Percentiles rank a stretch among this genome's conserved stretches.
These are phyloP conservation scores for Atkinsonella texensis DNA, from an alignment of 2,329 filamentous ascomycete species.

Conservation along the genomic window DNA sequence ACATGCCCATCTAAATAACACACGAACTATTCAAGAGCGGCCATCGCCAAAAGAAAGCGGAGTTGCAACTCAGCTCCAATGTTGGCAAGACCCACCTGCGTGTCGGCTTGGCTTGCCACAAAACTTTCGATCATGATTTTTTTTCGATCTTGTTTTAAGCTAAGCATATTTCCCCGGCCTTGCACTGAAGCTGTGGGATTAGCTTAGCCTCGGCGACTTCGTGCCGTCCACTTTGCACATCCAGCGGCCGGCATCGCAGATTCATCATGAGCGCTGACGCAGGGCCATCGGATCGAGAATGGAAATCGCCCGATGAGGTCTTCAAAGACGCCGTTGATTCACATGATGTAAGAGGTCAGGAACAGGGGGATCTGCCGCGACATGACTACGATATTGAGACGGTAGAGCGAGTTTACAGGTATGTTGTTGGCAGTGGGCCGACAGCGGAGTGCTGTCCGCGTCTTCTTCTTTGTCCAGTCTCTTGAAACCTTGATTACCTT, in stretches of 20 bases:
- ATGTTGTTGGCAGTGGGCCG: neutral
- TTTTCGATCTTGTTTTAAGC: neutral
- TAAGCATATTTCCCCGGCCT: neutral
- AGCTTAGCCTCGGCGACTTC: neutral
- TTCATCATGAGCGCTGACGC: conserved; percentile 1
- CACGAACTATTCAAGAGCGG: neutral
- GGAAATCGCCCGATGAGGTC: neutral
- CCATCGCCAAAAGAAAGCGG: neutral
- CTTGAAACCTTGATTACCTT: neutral
- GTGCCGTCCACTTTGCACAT: neutral
- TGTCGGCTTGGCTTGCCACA: neutral
- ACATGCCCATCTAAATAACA: no score
- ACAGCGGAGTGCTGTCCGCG: neutral
- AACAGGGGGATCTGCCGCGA: conserved; percentile 1
- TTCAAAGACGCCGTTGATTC: conserved; percentile 8
- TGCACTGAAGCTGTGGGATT: neutral
- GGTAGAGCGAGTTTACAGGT: conserved; percentile 43
- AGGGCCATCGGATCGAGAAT: neutral
- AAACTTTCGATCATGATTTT: neutral
- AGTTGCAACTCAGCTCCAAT: neutral
- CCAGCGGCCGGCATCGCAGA: neutral
- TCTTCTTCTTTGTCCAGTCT: neutral
- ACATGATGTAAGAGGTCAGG: neutral
- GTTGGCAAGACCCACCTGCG: neutral
- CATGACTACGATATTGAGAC: conserved; percentile 35